Conservation (phyloP, 2,329 filamentous ascomycete species). For the Juglanconis sp. region DNA sequence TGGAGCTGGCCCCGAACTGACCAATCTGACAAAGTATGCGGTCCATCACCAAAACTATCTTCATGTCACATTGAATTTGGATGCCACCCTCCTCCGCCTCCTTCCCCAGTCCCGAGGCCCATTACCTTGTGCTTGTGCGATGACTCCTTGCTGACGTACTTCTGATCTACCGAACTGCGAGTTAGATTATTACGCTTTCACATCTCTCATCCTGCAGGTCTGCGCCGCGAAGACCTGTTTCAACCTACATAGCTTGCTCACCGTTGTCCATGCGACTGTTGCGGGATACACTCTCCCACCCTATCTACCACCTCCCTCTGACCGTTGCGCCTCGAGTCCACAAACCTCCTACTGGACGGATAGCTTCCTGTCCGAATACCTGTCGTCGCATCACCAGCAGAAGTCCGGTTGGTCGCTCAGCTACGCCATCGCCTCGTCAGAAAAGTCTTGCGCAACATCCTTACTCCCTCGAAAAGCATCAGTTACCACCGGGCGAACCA, state of each 20-base stretch:
- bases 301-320: neutral
- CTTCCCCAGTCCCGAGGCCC: neutral
- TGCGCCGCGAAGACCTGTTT: constrained; percentile 1
- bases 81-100: neutral
- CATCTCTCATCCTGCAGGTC: constrained; percentile 1
- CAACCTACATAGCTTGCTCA: neutral
- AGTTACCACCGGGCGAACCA: neutral
- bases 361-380: neutral
- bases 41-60: neutral
- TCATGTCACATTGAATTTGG: neutral
- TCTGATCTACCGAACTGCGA: neutral
- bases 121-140: neutral
- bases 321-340: constrained; percentile 1
- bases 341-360: neutral
- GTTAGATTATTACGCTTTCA: neutral
- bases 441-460: neutral
- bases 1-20: neutral
- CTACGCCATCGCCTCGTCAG: neutral
- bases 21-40: neutral
- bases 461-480: neutral
- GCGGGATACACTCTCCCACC: constrained; percentile 2
- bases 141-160: constrained; percentile 10
- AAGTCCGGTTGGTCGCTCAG: neutral
- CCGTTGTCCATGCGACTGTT: constrained; percentile 12
- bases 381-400: neutral